Evolutionary conservation across 2,329 filamentous ascomycete species (phyloP).

Genomic region (Pezicula carpinea): DNA sequence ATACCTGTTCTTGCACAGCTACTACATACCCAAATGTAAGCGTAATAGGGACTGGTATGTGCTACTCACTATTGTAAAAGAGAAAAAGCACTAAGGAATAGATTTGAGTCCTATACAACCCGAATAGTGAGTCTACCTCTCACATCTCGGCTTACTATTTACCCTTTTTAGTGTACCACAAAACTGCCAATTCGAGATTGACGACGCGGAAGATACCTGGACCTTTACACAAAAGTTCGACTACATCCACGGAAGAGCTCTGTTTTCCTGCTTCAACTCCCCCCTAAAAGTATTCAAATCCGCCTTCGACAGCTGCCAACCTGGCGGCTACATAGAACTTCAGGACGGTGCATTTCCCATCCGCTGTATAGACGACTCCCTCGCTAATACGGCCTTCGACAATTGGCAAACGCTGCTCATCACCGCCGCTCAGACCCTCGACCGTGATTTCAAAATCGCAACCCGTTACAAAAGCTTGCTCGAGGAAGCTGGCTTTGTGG

Average conservation of each 20-base stretch:
- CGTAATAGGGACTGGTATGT: constrained; percentile 39
- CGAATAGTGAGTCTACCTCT: constrained; percentile 10
- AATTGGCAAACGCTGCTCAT: not conserved
- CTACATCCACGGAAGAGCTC: constrained; percentile 50
- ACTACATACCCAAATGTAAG: constrained; percentile 7
- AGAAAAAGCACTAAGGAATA: not conserved
- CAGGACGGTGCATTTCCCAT: constrained; percentile 16
- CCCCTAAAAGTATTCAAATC: constrained; percentile 34
- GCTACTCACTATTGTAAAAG: not conserved
- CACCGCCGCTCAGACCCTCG: not conserved
- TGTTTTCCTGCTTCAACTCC: constrained; percentile 50
- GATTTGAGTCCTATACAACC: constrained; percentile 65
- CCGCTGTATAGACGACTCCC: constrained; percentile 1
- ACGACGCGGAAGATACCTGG: constrained; percentile 29
- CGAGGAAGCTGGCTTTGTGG: constrained; percentile 10
- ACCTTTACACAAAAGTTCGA: constrained; percentile 42
- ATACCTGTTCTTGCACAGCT: not conserved
- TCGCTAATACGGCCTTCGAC: constrained; percentile 13
- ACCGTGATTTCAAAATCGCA: not conserved
- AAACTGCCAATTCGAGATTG: constrained; percentile 66
- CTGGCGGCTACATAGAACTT: constrained; percentile 25
- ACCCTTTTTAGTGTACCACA: constrained; percentile 50
- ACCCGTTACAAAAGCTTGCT: constrained; percentile 1
- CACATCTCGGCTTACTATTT: not conserved
- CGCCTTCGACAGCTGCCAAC: constrained; percentile 3